Evolutionary conservation across 805 yeast genomes (phyloP).

Genomic region (Lipomyces lipofer): DNA sequence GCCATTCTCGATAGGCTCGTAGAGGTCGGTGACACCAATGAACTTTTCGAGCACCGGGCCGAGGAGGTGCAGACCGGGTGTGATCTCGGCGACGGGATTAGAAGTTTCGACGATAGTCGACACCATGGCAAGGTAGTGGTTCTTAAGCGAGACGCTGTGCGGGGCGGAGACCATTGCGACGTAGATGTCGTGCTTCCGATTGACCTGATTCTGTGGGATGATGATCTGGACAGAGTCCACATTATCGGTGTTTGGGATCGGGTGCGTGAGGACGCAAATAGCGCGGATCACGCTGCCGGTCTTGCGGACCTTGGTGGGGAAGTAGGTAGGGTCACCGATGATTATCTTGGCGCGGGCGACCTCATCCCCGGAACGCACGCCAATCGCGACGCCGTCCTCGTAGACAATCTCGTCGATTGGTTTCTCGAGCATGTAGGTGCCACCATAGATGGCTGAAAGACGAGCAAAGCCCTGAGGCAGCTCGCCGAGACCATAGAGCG

Average conservation of each 20-base stretch:
- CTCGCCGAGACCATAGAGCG: constrained; percentile 95
- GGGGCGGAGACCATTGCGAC: constrained; percentile 85
- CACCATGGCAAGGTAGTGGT: constrained; percentile 87
- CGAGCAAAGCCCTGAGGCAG: constrained; percentile 99
- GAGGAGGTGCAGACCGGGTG: constrained; percentile 87
- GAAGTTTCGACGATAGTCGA: constrained; percentile 94
- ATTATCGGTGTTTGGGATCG: constrained; percentile 76
- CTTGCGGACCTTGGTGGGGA: constrained; percentile 76
- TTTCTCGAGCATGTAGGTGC: constrained; percentile 96
- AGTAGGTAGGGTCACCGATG: constrained; percentile 96
- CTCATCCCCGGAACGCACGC: constrained; percentile 91
- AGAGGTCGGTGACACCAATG: constrained; percentile 90
- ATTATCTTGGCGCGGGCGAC: constrained; percentile 88
- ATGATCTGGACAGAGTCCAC: constrained; percentile 90
- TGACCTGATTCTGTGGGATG: constrained; percentile 94
- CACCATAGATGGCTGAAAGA: constrained; percentile 95
- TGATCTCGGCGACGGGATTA: constrained; percentile 86
- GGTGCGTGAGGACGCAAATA: constrained; percentile 86
- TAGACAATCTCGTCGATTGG: constrained; percentile 88
- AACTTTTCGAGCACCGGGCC: constrained; percentile 78
- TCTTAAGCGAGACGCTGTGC: constrained; percentile 87
- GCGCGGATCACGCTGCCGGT: constrained; percentile 81
- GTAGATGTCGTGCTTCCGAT: constrained; percentile 90
- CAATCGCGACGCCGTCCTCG: constrained; percentile 71
- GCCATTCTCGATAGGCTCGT: constrained; percentile 86